Percentiles rank a stretch among this genome's conserved stretches.
These are phyloP conservation scores for Phalaenopsis aphrodite DNA, from an alignment of 106 monocot species.

Conservation along the genomic window DNA sequence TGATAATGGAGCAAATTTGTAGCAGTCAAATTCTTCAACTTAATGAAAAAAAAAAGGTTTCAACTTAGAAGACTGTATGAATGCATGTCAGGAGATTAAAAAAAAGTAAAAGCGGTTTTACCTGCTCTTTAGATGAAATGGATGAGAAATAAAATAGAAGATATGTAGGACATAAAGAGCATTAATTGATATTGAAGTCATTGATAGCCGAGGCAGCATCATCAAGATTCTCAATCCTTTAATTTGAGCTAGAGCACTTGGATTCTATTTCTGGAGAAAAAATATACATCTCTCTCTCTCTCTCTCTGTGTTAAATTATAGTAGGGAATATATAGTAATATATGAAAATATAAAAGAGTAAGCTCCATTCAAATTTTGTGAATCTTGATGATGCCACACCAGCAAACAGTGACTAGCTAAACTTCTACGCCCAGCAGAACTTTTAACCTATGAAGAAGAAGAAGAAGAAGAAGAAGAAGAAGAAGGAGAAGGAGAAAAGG, in stretches of 20 bases:
- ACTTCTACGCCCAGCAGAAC: background rate
- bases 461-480: background rate
- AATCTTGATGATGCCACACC: constrained; percentile 21
- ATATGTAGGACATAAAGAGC: background rate
- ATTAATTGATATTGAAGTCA: constrained; percentile 8
- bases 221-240: constrained; percentile 18
- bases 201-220: constrained; percentile 21
- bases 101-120: background rate
- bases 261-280: too few species aligned
- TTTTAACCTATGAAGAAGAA: background rate
- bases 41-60: too few species aligned
- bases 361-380: background rate
- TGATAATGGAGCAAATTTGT: too few species aligned
- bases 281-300: too few species aligned
- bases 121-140: background rate
- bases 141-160: background rate
- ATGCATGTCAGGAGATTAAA: too few species aligned
- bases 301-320: too few species aligned
- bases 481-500: background rate
- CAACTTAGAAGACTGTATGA: too few species aligned
- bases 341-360: background rate
- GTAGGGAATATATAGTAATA: too few species aligned
- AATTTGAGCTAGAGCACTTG: too few species aligned
- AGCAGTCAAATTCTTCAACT: too few species aligned
- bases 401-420: constrained; percentile 16